Evolutionary conservation across 768 basidiomycete genomes (phyloP).

Genomic region (Mycena galopus): DNA sequence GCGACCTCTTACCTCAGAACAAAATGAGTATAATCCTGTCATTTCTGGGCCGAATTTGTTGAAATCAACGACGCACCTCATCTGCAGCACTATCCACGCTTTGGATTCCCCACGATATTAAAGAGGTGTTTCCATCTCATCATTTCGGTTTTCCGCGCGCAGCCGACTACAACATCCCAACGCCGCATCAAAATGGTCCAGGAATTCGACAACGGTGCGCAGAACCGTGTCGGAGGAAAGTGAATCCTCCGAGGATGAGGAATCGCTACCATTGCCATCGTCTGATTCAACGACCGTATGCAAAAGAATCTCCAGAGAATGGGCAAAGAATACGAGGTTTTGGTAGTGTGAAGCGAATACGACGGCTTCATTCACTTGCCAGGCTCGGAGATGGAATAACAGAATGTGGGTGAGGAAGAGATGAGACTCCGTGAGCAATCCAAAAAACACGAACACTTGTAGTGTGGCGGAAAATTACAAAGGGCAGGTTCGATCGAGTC

Average conservation of each 20-base stretch:
- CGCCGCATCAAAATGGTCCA: conserved; percentile 93
- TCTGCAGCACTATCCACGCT: no score
- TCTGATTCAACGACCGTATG: conserved; percentile 95
- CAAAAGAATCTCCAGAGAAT: conserved; percentile 93
- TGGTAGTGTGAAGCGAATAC: conserved; percentile 89
- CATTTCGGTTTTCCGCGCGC: conserved; percentile 96
- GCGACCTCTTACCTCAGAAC: no score
- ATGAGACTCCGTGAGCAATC: conserved; percentile 71
- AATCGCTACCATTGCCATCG: conserved; percentile 41
- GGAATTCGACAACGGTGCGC: conserved; percentile 83
- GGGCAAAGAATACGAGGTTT: conserved; percentile 91
- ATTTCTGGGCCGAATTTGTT: no score
- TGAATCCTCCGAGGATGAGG: conserved; percentile 43
- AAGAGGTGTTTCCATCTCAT: conserved; percentile 92
- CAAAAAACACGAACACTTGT: conserved; percentile 75
- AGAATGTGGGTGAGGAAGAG: conserved; percentile 95
- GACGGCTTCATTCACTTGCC: conserved; percentile 81
- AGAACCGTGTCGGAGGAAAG: conserved; percentile 60
- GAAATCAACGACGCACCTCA: no score
- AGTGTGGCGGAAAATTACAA: conserved; percentile 91
- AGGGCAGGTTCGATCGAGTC: conserved; percentile 80
- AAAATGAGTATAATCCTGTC: no score
- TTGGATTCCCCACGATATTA: conserved; percentile 90
- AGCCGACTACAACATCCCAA: conserved; percentile 95
- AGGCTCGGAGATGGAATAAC: conserved; percentile 79